Evolutionary conservation across 257 asterid genomes (phyloP).

Genomic region (Thymus quinquecostatus): DNA sequence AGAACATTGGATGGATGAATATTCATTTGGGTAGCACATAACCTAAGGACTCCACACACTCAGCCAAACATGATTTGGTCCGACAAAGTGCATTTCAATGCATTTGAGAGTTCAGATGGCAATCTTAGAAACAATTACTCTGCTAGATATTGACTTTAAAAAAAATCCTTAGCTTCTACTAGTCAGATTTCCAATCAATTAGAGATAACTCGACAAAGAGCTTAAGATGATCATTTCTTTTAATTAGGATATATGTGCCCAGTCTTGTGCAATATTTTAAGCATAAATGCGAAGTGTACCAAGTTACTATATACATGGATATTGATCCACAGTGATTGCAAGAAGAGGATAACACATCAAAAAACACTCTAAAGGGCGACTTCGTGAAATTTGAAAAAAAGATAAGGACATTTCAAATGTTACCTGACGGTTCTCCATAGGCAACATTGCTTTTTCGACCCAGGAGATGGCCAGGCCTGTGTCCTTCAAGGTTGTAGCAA

Average conservation of each 20-base stretch:
- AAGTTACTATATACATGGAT: neutral
- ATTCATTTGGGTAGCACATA: constrained; percentile 12
- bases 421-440: constrained; percentile 83
- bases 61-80: constrained; percentile 17
- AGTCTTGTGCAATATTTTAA: neutral
- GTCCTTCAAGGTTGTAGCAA: constrained; percentile 50
- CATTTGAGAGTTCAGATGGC: constrained; percentile 14
- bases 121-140: neutral
- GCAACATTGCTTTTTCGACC: constrained; percentile 76
- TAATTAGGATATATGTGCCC: neutral
- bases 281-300: neutral
- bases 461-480: constrained; percentile 72
- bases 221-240: constrained; percentile 11
- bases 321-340: constrained; percentile 17
- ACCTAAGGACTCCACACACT: neutral
- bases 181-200: neutral
- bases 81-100: constrained; percentile 25
- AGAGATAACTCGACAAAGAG: constrained; percentile 5
- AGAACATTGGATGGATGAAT: neutral
- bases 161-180: constrained; percentile 10
- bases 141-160: neutral
- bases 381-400: constrained; percentile 20
- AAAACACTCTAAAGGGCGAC: neutral
- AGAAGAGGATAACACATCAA: constrained; percentile 1
- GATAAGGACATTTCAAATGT: constrained; percentile 8